Base-by-base conservation (phyloP, 2,329 filamentous ascomycete genomes). In the Akanthomyces dipterigenus region DNA sequence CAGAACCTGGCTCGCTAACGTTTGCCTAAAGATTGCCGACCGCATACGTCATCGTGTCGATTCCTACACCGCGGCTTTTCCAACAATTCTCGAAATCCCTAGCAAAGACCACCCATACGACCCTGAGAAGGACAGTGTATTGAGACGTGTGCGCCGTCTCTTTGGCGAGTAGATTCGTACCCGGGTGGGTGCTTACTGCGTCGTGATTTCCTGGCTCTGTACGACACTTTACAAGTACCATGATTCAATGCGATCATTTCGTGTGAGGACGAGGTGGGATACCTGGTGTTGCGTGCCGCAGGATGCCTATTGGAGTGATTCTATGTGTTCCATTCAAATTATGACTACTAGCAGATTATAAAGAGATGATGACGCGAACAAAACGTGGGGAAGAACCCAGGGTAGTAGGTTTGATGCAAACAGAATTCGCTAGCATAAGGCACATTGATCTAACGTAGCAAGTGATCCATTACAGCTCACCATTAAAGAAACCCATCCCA, bases 81-180 rank as follows among this genome's bases (percentile, higher is more conserved):
- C 95, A n/a, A 88, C 92, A 24, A 84, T 99, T 60, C 86, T 99
- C 62, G 95, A 99, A 76, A 98, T 99, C 64, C 95, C 95, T 26
- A 96, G 91, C 78, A 99, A 99, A 82, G 95, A 99, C 75, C 95
- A 99, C 74, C 95, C 95, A 2, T 99, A 99, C 72, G 93, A 99
- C 70, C 95, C 95, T 0, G 95, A 99, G 78, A 99, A 99, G 81
- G 95, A 99, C 75, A 98, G 93, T 72, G 93, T 99, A 48, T 76
- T 99, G 77, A 90, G 93, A 78, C 84, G 95, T 67, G 95, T 99
- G 50, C 79, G 82, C 64, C 79, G 82, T 63, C 66, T 86, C 61
- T 88, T 88, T 77, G 85, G 85, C 68, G 85, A 93, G 78, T 93
- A 84, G 73, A 46, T 28, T 34, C n/a, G 26, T n/a, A 6, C 8